Percentiles rank a stretch among this genome's conserved stretches.
These are phyloP conservation scores for Aristolochia fimbriata DNA, from an alignment of 164 flowering plant species.

Conservation along the genomic window DNA sequence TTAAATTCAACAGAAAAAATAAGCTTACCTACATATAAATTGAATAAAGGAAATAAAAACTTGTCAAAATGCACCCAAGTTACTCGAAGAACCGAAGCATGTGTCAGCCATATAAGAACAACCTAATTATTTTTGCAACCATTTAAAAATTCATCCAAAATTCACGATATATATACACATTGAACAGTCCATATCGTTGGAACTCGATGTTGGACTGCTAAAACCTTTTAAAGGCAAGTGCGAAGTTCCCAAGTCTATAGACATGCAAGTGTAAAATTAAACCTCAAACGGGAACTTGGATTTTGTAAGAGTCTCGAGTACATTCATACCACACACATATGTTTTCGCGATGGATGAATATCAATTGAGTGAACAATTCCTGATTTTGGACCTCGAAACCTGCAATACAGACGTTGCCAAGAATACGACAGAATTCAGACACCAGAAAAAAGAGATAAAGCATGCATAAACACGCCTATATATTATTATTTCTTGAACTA, in stretches of 20 bases:
- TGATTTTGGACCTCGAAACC: conserved; percentile 39
- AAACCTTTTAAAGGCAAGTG: not conserved
- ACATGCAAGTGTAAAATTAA: not conserved
- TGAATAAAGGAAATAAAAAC: too few species aligned
- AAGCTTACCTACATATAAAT: too few species aligned
- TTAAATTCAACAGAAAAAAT: too few species aligned
- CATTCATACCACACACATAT: conserved; percentile 58
- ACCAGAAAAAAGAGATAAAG: not conserved
- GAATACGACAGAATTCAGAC: too few species aligned
- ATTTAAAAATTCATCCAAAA: not conserved
- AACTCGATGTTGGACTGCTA: too few species aligned
- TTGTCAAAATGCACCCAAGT: too few species aligned
- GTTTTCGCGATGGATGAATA: conserved; percentile 89
- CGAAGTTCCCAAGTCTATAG: not conserved
- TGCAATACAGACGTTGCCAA: conserved; percentile 15
- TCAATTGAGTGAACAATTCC: conserved; percentile 89
- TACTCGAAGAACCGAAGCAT: too few species aligned
- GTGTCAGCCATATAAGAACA: not conserved
- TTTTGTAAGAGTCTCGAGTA: not conserved
- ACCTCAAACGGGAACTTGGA: too few species aligned
- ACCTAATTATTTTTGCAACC: not conserved
- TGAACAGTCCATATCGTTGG: too few species aligned
- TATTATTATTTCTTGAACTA: too few species aligned
- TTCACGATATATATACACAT: not conserved
- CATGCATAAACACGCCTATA: not conserved